Base-by-base conservation (phyloP, 2,329 filamentous ascomycete species). In the Trichoderma simmonsii region DNA sequence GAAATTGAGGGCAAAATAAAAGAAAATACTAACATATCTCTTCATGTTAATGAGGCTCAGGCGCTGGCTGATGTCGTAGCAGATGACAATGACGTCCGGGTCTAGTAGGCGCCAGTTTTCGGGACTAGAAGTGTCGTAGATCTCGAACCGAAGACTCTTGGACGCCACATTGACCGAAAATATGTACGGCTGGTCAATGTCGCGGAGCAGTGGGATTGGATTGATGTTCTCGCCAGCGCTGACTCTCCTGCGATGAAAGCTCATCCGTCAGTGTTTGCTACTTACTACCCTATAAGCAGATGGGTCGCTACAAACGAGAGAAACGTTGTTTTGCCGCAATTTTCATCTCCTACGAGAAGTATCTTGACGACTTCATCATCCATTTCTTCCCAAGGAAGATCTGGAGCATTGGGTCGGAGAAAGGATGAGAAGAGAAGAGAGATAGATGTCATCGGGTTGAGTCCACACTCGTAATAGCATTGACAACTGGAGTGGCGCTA, bases 61-160 rank as follows among this genome's bases (percentile, higher is more conserved):
- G 56, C 89, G 84, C 73, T 87, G 86, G 79, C 86, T 87, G 76
- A 91, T 89, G 76, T 90, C 88, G 76, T 88, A 91, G 79, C 89
- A 90, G 72, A 90, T 80, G 32, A 90, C 81, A 65, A 90, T 80
- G 34, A 90, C 80, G 77, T 91, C 86, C 0, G 89, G 89, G 15
- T 83, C 83, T 21, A 90, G 81, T n/a, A 86, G 81, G 61, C 82
- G 85, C 89, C 89, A 91, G 77, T 84, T 87, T 28, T 87, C 85
- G 5, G 89, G 88, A 75, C 84, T 85, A 9, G 86, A 85, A 1
- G 88, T 90, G 77, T 91, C 89, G 74, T 85, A 86, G 75, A 90
- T 89, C 76, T 89, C 86, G 74, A 91, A 83, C 30, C 86, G 84
- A 76, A 87, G 88, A 14, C 73, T 75, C n/a, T 73, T 75, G 8